Evolutionary conservation across 129 eudicot species (phyloP), one percentile per base, ranked within the genome.

Genomic region (Centaurea solstitialis): DNA sequence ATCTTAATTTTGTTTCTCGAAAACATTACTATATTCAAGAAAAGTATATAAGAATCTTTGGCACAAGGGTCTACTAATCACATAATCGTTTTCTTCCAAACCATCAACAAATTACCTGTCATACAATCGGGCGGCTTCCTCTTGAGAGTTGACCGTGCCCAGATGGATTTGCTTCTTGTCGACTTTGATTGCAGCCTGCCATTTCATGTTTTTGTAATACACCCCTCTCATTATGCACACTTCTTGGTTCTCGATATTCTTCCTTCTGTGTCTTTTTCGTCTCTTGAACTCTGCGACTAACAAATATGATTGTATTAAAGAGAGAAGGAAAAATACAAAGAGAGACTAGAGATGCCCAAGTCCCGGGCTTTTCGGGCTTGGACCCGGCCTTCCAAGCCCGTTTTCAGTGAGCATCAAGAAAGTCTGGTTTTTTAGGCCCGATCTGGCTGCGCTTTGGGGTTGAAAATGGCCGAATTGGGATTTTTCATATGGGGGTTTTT

Each of bases 181-280:
- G 72, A 96, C 99, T 86, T 96, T 96, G 6, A 96, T 93, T 7
- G 99, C 99, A 69, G 99, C 99, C 89, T 96, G 99, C 99, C 99
- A 96, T 88, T 91, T 93, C 97, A 91, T 83, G 83, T 95, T 95
- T 89, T 95, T 95, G 87, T 81, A 93, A 85, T 95, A 95, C 72
- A 95, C 99, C 9, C 99, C 99, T 76, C 98, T 80, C 97, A 92
- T 90, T 13, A 81, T 13, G 65, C 95, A 87, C 9, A 72, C 85
- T 77, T 95, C 99, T 89, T 93, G 97, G 78, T 89, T 87, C 78
- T 89, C 93, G 9, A 83, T 70, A 50, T 79, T 87, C 88, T 93
- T 93, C 76, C 99, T 89, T 81, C 97, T 85, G 80, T 96, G 95
- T 59, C 92, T 68, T 82, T 93, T 96, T 83, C 98, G 83, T 66